Conservation (phyloP, 768 basidiomycete genomes). For the Tylopilus balloui region DNA sequence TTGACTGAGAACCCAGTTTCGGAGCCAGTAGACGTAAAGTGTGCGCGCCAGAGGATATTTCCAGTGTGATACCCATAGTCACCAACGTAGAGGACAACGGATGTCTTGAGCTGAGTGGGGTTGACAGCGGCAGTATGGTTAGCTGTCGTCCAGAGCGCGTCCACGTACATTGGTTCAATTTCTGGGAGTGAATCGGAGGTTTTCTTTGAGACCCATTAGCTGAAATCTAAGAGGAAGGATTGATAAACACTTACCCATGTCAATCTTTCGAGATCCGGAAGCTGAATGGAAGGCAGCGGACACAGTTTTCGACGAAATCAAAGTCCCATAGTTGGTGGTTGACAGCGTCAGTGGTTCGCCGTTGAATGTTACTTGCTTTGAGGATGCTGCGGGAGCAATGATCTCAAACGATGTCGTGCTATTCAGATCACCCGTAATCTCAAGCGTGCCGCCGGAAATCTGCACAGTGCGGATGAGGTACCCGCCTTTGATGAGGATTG, state of each 20-base stretch:
- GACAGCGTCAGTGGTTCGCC: constrained; percentile 31
- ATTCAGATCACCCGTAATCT: constrained; percentile 44
- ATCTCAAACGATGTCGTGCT: constrained; percentile 42
- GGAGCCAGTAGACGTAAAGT: constrained; percentile 43
- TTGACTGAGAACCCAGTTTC: constrained; percentile 41
- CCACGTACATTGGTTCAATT: constrained; percentile 37
- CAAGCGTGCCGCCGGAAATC: constrained; percentile 34
- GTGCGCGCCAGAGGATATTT: constrained; percentile 49
- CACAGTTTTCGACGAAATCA: constrained; percentile 22
- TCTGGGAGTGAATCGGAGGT: constrained; percentile 32
- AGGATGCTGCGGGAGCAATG: constrained; percentile 39
- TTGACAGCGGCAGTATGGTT: constrained; percentile 40
- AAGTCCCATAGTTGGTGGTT: constrained; percentile 41
- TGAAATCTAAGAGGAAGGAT: background rate
- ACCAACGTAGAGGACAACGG: constrained; percentile 44
- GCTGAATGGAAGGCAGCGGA: constrained; percentile 13
- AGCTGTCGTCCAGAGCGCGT: constrained; percentile 41
- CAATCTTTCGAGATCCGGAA: constrained; percentile 19
- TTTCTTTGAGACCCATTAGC: constrained; percentile 18
- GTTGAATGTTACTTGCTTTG: constrained; percentile 42
- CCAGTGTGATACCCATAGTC: constrained; percentile 52
- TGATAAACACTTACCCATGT: constrained; percentile 12
- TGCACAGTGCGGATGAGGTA: constrained; percentile 43
- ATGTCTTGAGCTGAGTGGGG: constrained; percentile 34
- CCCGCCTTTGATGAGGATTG: constrained; percentile 46